phyloP scores from a whole-genome alignment of 148 eudicot species.

The Rhododendron simsii region DNA sequence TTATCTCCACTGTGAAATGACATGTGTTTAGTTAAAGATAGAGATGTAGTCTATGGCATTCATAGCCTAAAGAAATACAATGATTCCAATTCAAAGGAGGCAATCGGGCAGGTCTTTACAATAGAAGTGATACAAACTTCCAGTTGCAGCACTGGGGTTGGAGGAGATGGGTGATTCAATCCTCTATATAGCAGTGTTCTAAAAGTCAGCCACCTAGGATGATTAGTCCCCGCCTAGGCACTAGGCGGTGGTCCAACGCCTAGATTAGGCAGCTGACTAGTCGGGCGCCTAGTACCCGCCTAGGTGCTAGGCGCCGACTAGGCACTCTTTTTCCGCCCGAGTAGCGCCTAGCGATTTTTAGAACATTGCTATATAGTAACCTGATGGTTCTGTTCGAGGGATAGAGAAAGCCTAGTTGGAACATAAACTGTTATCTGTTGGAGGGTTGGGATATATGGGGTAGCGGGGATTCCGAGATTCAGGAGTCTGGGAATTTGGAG shows the following conservation, averaged over 20 bases:
- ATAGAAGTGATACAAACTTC: background rate
- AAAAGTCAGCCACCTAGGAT: no score
- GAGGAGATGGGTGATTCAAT: background rate
- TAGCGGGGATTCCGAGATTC: background rate
- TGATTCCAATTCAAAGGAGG: background rate
- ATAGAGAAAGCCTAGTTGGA: background rate
- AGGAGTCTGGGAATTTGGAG: background rate
- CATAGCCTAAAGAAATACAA: background rate
- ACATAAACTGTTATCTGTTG: background rate
- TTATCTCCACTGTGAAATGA: background rate
- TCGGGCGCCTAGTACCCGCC: no score
- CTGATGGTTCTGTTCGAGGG: background rate
- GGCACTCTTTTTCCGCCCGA: no score
- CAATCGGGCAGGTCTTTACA: background rate
- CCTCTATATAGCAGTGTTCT: background rate
- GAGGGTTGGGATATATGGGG: background rate
- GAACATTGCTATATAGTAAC: background rate
- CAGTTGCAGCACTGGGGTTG: background rate
- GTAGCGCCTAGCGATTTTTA: no score
- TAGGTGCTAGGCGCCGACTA: no score
- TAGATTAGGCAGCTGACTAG: no score
- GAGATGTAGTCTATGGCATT: background rate
- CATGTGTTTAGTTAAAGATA: background rate
- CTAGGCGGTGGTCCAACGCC: no score
- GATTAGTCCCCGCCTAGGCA: no score